These are phyloP conservation scores for Beauveria rudraprayagi DNA, from an alignment of 2,329 filamentous ascomycete species.

Conservation along the genomic window DNA sequence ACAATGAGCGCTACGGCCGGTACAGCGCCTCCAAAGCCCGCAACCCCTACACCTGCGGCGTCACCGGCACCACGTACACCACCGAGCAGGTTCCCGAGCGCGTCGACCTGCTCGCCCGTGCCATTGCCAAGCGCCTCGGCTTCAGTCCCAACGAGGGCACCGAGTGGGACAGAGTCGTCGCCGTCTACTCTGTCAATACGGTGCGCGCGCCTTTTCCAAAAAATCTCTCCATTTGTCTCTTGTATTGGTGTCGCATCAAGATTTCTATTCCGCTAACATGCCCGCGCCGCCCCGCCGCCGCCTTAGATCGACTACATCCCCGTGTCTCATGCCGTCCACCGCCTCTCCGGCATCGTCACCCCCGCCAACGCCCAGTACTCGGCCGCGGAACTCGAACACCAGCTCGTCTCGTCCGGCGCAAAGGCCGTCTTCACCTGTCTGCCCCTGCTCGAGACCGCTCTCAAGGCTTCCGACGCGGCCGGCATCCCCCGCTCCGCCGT, in stretches of 20 bases:
- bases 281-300: too few relatives aligned
- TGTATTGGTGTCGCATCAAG: not conserved
- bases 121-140: constrained; percentile 60
- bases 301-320: constrained; percentile 65
- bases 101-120: constrained; percentile 59
- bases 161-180: constrained; percentile 76
- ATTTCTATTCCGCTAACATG: not conserved
- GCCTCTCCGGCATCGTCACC: constrained; percentile 64
- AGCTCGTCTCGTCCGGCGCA: constrained; percentile 60
- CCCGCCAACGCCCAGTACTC: constrained; percentile 72
- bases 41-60: constrained; percentile 68
- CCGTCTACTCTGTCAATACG: constrained; percentile 72
- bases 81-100: constrained; percentile 55
- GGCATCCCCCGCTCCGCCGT: constrained; percentile 57
- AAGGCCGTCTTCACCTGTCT: constrained; percentile 65
- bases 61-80: constrained; percentile 61
- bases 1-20: constrained; percentile 62
- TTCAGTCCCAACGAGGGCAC: constrained; percentile 62
- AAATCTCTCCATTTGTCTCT: too few relatives aligned
- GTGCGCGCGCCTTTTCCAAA: constrained; percentile 34
- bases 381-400: constrained; percentile 60
- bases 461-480: constrained; percentile 54
- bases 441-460: constrained; percentile 55
- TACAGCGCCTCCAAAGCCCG: constrained; percentile 52
- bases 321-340: constrained; percentile 65